These are phyloP conservation scores for Arctostaphylos glauca DNA, from an alignment of 148 eudicot species.

Conservation along the genomic window DNA sequence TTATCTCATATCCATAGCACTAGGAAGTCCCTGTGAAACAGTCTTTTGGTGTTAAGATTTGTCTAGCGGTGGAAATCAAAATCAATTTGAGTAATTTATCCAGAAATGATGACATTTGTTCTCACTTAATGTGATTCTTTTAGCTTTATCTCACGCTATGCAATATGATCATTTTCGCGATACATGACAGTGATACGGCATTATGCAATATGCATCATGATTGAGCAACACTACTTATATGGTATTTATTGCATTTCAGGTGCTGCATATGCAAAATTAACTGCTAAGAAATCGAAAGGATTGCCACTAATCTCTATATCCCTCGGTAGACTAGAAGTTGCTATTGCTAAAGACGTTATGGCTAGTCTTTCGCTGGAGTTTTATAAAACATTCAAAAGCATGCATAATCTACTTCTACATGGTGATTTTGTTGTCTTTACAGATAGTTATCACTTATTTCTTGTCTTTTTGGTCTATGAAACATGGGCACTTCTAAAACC, in stretches of 20 bases:
- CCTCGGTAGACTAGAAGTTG: conserved; percentile 50
- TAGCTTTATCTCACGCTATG: background rate
- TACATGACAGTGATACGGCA: background rate
- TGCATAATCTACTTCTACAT: conserved; percentile 36
- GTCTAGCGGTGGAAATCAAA: background rate
- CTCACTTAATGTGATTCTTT: background rate
- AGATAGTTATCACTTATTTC: background rate
- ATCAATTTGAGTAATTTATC: too few relatives aligned
- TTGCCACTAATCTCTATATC: conserved; percentile 71
- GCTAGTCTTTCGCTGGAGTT: conserved; percentile 67
- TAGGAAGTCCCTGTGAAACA: background rate
- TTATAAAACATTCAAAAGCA: conserved; percentile 46
- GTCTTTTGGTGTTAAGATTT: background rate
- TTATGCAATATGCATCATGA: background rate
- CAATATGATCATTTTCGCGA: background rate
- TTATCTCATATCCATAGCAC: background rate
- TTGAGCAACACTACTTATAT: background rate
- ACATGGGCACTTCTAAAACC: background rate
- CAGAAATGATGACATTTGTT: too few relatives aligned
- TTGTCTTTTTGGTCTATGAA: background rate
- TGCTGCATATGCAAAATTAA: conserved; percentile 60
- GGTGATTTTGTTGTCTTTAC: conserved; percentile 31
- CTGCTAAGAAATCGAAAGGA: conserved; percentile 86
- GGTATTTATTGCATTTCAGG: conserved; percentile 30
- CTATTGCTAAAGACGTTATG: conserved; percentile 67